phyloP scores from a whole-genome alignment of 495 filamentous ascomycete genomes.

The Glutinoglossum americanum region DNA sequence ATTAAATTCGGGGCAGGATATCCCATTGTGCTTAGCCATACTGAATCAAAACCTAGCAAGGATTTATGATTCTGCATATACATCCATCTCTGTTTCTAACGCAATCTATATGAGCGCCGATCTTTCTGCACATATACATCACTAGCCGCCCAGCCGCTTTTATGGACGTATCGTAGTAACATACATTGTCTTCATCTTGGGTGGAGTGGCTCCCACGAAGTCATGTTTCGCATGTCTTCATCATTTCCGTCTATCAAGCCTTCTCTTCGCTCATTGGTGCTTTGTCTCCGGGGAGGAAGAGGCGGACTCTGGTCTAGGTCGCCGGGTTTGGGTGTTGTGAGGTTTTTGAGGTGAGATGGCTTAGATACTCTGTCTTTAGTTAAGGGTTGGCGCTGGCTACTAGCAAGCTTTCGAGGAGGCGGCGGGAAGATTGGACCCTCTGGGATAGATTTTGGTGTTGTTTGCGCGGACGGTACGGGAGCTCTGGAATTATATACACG shows the following conservation, averaged over 20 bases:
- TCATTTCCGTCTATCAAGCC: background rate
- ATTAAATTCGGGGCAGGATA: background rate
- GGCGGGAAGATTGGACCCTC: background rate
- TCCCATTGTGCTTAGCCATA: background rate
- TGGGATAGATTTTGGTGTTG: background rate
- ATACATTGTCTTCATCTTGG: background rate
- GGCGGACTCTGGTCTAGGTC: background rate
- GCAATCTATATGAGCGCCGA: background rate
- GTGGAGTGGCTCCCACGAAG: background rate
- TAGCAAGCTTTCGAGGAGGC: background rate
- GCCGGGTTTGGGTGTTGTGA: background rate
- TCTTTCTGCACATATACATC: background rate
- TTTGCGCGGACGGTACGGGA: background rate
- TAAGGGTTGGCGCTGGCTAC: background rate
- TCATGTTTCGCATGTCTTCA: background rate
- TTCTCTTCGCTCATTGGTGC: background rate
- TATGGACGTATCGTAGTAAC: background rate
- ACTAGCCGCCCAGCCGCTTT: background rate
- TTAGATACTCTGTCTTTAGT: background rate
- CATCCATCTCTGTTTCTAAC: background rate
- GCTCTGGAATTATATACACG: background rate
- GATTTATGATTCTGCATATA: background rate
- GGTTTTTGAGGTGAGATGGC: background rate
- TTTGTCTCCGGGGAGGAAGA: background rate
- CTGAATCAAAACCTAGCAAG: background rate